Percentiles rank a stretch among this genome's conserved stretches.
These are phyloP conservation scores for Backusella tarrabulga DNA, from an alignment of 192 early-diverging fungal species.

Conservation along the genomic window DNA sequence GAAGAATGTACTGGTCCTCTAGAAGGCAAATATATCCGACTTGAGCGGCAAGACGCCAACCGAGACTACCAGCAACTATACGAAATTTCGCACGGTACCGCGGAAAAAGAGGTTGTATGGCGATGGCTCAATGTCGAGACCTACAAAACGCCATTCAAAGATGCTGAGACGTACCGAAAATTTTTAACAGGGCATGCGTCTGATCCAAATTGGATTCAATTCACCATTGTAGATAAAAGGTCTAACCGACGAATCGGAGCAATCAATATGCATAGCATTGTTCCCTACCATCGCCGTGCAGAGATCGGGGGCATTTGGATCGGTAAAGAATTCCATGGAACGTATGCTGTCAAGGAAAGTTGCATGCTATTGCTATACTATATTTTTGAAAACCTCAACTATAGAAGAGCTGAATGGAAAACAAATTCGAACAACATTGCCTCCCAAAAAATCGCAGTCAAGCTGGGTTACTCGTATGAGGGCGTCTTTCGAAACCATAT, in stretches of 20 bases:
- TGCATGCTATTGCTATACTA: neutral
- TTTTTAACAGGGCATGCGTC: neutral
- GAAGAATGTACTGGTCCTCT: neutral
- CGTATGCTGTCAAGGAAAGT: constrained; percentile 13
- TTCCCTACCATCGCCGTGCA: constrained; percentile 2
- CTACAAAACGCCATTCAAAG: neutral
- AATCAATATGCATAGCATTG: neutral
- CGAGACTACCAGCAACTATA: neutral
- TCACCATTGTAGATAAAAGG: neutral
- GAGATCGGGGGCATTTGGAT: constrained; percentile 24
- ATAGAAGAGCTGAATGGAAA: constrained; percentile 36
- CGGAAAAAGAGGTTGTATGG: neutral
- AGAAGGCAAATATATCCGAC: neutral
- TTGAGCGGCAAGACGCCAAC: neutral
- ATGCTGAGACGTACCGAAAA: neutral
- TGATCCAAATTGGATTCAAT: neutral
- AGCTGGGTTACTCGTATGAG: constrained; percentile 35
- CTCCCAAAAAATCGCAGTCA: constrained; percentile 38
- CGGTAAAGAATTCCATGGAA: constrained; percentile 5
- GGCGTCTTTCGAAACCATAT: constrained; percentile 36
- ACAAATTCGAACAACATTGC: constrained; percentile 40
- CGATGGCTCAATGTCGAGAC: neutral
- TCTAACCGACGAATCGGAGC: neutral
- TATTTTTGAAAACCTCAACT: neutral
- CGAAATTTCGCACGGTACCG: neutral